A percentile compares a stretch with the other conserved stretches of the same genome.
Evolutionary conservation across 2,329 filamentous ascomycete genomes (phyloP).

Genomic region (Gaeumannomyces sp.): DNA sequence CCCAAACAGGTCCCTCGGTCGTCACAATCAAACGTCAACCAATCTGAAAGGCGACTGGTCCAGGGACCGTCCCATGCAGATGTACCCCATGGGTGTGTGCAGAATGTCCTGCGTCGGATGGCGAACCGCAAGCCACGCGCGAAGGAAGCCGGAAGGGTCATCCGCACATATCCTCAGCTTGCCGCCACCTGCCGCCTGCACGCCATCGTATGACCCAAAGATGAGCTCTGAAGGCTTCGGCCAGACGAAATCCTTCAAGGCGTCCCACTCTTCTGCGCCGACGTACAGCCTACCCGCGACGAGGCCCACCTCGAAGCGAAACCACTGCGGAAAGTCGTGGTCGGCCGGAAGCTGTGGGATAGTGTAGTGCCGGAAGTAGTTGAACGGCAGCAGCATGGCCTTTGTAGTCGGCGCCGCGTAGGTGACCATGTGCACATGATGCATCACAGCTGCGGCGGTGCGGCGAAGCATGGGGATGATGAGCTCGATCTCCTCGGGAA

Average conservation of each 20-base stretch:
- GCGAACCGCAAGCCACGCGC: slow-evolving; percentile 50
- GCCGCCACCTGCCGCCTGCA: not conserved
- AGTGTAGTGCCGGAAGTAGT: slow-evolving; percentile 44
- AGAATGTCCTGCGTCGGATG: slow-evolving; percentile 50
- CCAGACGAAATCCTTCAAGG: slow-evolving; percentile 27
- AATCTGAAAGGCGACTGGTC: slow-evolving; percentile 14
- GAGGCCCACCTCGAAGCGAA: slow-evolving; percentile 53
- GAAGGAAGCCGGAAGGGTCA: slow-evolving; percentile 39
- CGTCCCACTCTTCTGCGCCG: slow-evolving; percentile 37
- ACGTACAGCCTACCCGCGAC: slow-evolving; percentile 57
- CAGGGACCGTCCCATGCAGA: slow-evolving; percentile 45
- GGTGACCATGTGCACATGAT: slow-evolving; percentile 28
- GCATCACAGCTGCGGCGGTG: not conserved
- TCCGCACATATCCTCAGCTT: slow-evolving; percentile 15
- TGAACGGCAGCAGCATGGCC: slow-evolving; percentile 53
- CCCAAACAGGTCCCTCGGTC: too few species aligned
- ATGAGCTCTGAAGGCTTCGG: slow-evolving; percentile 15
- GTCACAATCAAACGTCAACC: too few species aligned
- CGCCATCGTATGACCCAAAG: slow-evolving; percentile 4
- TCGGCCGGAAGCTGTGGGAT: slow-evolving; percentile 38
- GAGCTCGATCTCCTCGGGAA: slow-evolving; percentile 55
- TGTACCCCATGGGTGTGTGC: slow-evolving; percentile 52
- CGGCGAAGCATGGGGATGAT: slow-evolving; percentile 40
- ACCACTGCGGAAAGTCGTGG: slow-evolving; percentile 42
- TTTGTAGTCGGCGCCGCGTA: slow-evolving; percentile 56